Evolutionary conservation across 2,329 filamentous ascomycete species (phyloP), one percentile per base, ranked within the genome.

Genomic region (Periconia digitata): DNA sequence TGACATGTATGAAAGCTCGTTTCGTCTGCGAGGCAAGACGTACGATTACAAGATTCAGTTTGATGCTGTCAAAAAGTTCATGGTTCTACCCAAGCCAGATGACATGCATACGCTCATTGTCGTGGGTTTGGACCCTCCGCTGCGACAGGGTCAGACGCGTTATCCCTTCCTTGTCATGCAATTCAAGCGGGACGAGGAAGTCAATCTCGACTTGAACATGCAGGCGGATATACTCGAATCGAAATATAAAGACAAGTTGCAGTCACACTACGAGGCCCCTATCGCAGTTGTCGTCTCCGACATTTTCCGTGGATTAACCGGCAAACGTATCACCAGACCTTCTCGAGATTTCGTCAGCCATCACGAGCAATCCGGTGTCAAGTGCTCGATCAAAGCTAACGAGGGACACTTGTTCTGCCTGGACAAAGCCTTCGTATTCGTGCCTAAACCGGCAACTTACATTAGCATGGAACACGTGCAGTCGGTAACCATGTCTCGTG

Each of bases 31-130:
- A 58, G 94, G 94, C 66, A 99, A 99, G 77, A 99, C 94, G 20
- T 99, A 99, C 79, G 95, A 99, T 77, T 99, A 99, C 84, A 99
- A 99, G 82, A 97, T 99, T 58, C 91, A 96, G 72, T 99, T 96
- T 74, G 90, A 96, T 49, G 85, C 87, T 42, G 91, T 97, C 76
- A 99, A 99, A 80, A 97, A 97, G 72, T 97, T 97, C 71, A 96
- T 99, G 85, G 83, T 97, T 23, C 84, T 99, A 6, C 94, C 94
- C 40, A 99, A 99, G 76, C 94, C 94, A n/a, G 94, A 99, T 71
- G 94, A 99, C 59, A 84, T 94, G 62, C 94, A 99, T 70, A 92
- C 89, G 58, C 87, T 99, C 77, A 90, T 99, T 57, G 92, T 90
- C 55, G 87, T 99, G 57, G 94, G 95, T 45, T 80, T 99, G 29